Conservation (phyloP, 2,329 filamentous ascomycete species). For the Harringtonia aguacate region DNA sequence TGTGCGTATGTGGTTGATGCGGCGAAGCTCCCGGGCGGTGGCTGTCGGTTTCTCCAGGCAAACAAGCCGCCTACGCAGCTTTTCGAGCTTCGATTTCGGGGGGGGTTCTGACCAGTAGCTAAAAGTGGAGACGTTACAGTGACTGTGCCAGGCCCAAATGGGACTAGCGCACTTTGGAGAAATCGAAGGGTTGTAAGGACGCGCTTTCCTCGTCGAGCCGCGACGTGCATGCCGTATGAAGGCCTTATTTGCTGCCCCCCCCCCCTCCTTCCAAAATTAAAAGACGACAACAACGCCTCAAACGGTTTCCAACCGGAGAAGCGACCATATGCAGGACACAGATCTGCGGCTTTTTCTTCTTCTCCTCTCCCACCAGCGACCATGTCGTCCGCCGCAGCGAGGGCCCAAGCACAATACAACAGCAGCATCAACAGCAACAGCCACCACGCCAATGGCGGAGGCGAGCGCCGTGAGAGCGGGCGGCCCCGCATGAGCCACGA, state of each 20-base stretch:
- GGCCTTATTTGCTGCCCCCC: not conserved
- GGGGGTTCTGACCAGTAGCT: no score
- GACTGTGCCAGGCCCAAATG: not conserved
- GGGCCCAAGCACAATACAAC: slow-evolving; percentile 23
- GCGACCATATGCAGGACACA: no score
- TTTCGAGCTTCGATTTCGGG: slow-evolving; percentile 2
- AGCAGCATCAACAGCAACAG: not conserved
- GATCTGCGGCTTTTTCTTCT: not conserved
- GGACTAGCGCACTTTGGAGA: not conserved
- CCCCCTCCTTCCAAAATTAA: not conserved
- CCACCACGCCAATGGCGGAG: slow-evolving; percentile 23
- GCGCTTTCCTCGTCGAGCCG: slow-evolving; percentile 10
- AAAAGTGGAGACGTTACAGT: not conserved
- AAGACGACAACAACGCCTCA: no score
- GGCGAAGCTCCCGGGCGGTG: no score
- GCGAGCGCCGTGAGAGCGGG: slow-evolving; percentile 9
- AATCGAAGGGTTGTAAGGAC: slow-evolving; percentile 1
- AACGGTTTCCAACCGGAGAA: no score
- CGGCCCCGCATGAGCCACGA: slow-evolving; percentile 23
- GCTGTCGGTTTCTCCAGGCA: slow-evolving; percentile 13
- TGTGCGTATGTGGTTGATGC: no score
- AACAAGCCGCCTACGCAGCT: slow-evolving; percentile 17
- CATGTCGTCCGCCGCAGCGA: slow-evolving; percentile 32
- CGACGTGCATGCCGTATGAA: slow-evolving; percentile 6
- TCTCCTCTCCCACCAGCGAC: slow-evolving; percentile 11